Conservation (phyloP, 129 eudicot genomes). For the Flaveria trinervia region DNA sequence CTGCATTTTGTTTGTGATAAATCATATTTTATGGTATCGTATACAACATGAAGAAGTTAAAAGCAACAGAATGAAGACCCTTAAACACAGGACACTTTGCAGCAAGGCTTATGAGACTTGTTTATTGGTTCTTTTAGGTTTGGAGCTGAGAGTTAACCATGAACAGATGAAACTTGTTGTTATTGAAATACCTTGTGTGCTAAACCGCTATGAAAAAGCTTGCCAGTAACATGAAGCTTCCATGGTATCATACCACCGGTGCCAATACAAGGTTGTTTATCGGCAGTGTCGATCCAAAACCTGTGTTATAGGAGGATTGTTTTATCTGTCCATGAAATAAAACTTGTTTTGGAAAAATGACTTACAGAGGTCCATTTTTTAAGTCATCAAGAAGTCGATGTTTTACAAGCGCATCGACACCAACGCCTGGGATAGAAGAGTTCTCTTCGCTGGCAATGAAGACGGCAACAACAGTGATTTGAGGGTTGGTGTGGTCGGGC, state of each 20-base stretch:
- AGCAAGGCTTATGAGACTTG: no score
- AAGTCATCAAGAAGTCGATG: constrained; percentile 80
- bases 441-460: constrained; percentile 96
- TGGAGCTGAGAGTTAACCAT: neutral
- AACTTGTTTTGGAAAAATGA: neutral
- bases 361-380: constrained; percentile 90
- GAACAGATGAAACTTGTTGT: neutral
- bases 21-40: no score
- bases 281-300: constrained; percentile 97
- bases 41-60: no score
- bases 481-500: constrained; percentile 82
- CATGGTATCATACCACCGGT: constrained; percentile 96
- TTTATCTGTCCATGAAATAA: neutral
- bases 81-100: no score
- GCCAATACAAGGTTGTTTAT: constrained; percentile 98
- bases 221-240: constrained; percentile 83
- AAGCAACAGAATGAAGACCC: no score
- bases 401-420: constrained; percentile 91
- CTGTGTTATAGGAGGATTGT: constrained; percentile 33
- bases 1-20: no score
- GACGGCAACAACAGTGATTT: constrained; percentile 94
- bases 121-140: no score
- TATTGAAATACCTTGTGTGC: constrained; percentile 68
- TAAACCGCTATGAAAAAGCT: constrained; percentile 96
- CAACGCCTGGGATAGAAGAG: constrained; percentile 93